phyloP scores from a whole-genome alignment of 23 red algal genomes.

The Gracilaria caudata region DNA sequence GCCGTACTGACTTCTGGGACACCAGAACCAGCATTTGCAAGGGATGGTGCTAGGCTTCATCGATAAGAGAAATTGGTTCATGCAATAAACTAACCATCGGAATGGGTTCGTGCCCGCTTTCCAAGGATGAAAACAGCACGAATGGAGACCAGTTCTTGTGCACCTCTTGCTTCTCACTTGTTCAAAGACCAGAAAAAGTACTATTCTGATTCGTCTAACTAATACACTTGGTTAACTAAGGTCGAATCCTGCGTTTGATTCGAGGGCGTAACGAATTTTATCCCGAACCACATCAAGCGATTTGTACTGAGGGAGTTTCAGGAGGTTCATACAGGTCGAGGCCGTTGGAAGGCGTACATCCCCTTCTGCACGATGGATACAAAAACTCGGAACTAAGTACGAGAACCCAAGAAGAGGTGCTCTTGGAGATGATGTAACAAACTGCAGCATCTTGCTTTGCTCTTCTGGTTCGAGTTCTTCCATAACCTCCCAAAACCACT shows the following conservation, averaged over 20 bases:
- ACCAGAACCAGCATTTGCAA: too few relatives aligned
- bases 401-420: slow-evolving; percentile 97
- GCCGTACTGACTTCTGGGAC: too few relatives aligned
- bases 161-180: background rate
- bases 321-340: slow-evolving; percentile 98
- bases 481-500: slow-evolving; percentile 90
- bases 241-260: slow-evolving; percentile 91
- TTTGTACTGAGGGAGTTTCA: slow-evolving; percentile 93
- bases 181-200: background rate
- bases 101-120: too few relatives aligned
- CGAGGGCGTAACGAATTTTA: slow-evolving; percentile 88
- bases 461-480: slow-evolving; percentile 74
- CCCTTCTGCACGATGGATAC: slow-evolving; percentile 94
- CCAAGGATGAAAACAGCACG: too few relatives aligned
- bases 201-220: background rate
- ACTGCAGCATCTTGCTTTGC: slow-evolving; percentile 85
- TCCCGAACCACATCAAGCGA: slow-evolving; percentile 64
- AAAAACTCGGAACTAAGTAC: slow-evolving; percentile 89
- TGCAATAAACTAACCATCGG: too few relatives aligned
- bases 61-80: too few relatives aligned
- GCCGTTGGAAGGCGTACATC: slow-evolving; percentile 91
- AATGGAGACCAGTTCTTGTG: background rate
- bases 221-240: slow-evolving; percentile 64
- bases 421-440: slow-evolving; percentile 95
- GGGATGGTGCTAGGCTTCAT: too few relatives aligned